Base-by-base conservation (phyloP, 2,329 filamentous ascomycete species). In the Pezicula rhizophila region DNA sequence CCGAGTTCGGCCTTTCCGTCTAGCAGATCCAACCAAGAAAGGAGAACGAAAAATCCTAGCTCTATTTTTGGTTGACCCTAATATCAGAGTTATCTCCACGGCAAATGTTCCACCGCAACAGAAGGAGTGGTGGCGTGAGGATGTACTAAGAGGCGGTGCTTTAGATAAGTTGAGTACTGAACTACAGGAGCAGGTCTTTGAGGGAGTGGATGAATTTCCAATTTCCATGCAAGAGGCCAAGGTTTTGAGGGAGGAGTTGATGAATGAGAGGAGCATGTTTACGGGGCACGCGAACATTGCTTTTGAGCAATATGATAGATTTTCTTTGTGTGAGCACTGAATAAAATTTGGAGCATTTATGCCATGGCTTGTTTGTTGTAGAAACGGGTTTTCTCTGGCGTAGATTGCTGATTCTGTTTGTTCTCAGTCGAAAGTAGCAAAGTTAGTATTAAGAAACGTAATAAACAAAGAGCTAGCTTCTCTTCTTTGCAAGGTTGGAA, bases 11-110 rank as follows among this genome's bases (percentile, higher is more conserved):
- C 66, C 73, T 0, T 84, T 84, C 59, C 52, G 59, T 4, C 70
- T 84, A 0, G 57, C 53, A 2, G 79, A 85, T 52, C 58, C 58
- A 0, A 72, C 70, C 0, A 73, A 70, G 48, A 71, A 76, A 0
- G 80, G 80, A 2, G 75, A 82, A 57, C 67, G 76, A 12, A 75
- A 77, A 54, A 75, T 83, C 47, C 64, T 84, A 0, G 75, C 75
- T 0, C 66, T 84, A 35, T 84, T 76, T 59, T 69, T 85, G 2
- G 73, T 84, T 2, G 79, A 84, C 54, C 80, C 80, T 0, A 58
- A 72, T 26, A 57, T 65, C 5, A 70, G 70, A 6, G 69, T 84
- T 43, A 67, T 78, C 8, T 80, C 67, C 2, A 76, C 73, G 0
- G 68, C 69, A 0, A 75, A 79, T 49, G 68, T 78, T 0, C 74